These are phyloP conservation scores for Penicillium sp. DNA, from an alignment of 2,329 filamentous ascomycete genomes.

Conservation along the genomic window DNA sequence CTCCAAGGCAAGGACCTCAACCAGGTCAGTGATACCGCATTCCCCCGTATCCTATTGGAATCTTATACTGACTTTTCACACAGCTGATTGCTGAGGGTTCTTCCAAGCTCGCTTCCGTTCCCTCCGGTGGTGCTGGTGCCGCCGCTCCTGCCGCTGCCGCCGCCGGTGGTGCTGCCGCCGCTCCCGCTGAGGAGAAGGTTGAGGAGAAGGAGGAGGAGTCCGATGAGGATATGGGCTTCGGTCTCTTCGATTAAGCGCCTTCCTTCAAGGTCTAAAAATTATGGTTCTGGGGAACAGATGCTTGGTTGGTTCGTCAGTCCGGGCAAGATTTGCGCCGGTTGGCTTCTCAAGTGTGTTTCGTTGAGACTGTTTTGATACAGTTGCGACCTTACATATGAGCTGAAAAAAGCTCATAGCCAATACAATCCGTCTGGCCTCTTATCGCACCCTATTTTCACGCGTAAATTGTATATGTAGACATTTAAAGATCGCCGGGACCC, in stretches of 20 bases:
- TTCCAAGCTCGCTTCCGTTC: constrained; percentile 94
- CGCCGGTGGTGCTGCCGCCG: constrained; percentile 67
- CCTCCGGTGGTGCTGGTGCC: constrained; percentile 75
- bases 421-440: constrained; percentile 37
- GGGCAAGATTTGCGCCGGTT: constrained; percentile 30
- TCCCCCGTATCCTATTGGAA: not conserved
- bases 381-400: constrained; percentile 38
- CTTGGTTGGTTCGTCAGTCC: constrained; percentile 35
- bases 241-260: constrained; percentile 63
- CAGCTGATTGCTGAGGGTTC: constrained; percentile 90
- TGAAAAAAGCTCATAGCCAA: constrained; percentile 36
- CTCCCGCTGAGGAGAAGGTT: constrained; percentile 66
- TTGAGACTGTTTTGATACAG: constrained; percentile 38
- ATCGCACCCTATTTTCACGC: constrained; percentile 5
- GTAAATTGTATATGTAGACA: not conserved
- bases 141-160: constrained; percentile 49
- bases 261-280: constrained; percentile 37
- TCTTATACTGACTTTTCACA: constrained; percentile 16
- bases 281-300: constrained; percentile 65
- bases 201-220: constrained; percentile 78
- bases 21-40: constrained; percentile 62
- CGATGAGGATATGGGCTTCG: constrained; percentile 73
- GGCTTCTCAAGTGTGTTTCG: constrained; percentile 30
- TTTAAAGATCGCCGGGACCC: not conserved
- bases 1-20: constrained; percentile 68